phyloP scores from a whole-genome alignment of 305 asterid genomes.

The Fraxinus dipetala region DNA sequence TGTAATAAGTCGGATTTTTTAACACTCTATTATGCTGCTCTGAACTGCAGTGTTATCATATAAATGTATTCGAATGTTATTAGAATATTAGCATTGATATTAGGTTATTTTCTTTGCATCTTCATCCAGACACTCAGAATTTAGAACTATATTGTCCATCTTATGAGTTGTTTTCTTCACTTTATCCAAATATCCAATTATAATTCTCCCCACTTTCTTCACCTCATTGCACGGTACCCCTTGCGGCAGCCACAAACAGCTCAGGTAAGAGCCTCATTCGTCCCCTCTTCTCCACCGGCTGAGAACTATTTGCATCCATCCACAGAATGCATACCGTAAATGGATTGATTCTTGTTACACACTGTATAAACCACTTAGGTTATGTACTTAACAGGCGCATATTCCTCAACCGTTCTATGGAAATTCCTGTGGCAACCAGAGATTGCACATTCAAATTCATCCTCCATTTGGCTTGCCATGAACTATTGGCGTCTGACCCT shows the following conservation, averaged over 20 bases:
- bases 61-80: neutral
- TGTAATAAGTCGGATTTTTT: neutral
- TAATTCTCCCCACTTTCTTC: neutral
- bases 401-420: constrained; percentile 5
- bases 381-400: neutral
- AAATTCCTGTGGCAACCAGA: constrained; percentile 4
- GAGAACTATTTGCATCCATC: neutral
- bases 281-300: neutral
- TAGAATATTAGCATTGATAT: neutral
- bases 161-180: neutral
- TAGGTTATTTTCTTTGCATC: neutral
- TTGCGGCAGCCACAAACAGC: neutral
- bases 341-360: constrained; percentile 14
- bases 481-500: neutral
- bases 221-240: neutral
- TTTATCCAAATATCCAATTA: neutral
- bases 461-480: neutral
- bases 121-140: neutral
- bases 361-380: constrained; percentile 8
- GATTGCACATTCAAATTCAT: neutral
- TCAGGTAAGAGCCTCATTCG: neutral
- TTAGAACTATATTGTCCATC: neutral
- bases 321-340: neutral
- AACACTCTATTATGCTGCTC: neutral
- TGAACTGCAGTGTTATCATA: neutral